These are phyloP conservation scores for Nelumbo lutea DNA, from an alignment of 164 flowering plant species.

Conservation along the genomic window DNA sequence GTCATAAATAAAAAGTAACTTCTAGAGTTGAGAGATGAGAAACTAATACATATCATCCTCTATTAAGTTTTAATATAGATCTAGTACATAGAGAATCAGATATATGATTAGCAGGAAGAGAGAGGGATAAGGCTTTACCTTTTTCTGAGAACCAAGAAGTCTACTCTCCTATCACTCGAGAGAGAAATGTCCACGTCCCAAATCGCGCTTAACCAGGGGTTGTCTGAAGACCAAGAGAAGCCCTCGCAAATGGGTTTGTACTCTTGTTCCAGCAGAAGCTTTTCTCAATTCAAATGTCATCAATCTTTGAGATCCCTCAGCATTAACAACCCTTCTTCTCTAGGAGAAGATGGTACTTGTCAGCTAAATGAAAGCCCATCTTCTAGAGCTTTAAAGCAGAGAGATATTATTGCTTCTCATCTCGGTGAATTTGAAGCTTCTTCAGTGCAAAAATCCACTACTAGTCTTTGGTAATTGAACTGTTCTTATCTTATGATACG, in stretches of 20 bases:
- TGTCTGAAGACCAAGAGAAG: slow-evolving; percentile 36
- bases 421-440: slow-evolving; percentile 31
- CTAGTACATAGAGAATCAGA: too few species aligned
- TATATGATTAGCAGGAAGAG: slow-evolving; percentile 4
- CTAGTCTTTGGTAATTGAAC: slow-evolving; percentile 45
- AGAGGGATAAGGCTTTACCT: slow-evolving; percentile 7
- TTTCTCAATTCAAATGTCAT: slow-evolving; percentile 20
- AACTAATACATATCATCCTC: too few species aligned
- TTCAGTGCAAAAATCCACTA: slow-evolving; percentile 37
- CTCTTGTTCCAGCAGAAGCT: slow-evolving; percentile 24
- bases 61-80: too few species aligned
- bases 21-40: too few species aligned
- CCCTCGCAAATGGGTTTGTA: slow-evolving; percentile 37
- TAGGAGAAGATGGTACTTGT: slow-evolving; percentile 16
- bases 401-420: slow-evolving; percentile 12
- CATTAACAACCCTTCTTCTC: slow-evolving; percentile 17
- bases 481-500: too few species aligned
- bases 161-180: neutral
- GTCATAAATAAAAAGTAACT: too few species aligned
- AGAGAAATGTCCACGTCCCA: slow-evolving; percentile 30
- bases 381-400: slow-evolving; percentile 20
- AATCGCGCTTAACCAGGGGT: slow-evolving; percentile 38
- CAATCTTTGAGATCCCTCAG: slow-evolving; percentile 21
- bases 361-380: slow-evolving; percentile 26
- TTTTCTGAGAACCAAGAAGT: too few species aligned